Conservation (phyloP, 345 rosid species). For the Citrus hindsii region DNA sequence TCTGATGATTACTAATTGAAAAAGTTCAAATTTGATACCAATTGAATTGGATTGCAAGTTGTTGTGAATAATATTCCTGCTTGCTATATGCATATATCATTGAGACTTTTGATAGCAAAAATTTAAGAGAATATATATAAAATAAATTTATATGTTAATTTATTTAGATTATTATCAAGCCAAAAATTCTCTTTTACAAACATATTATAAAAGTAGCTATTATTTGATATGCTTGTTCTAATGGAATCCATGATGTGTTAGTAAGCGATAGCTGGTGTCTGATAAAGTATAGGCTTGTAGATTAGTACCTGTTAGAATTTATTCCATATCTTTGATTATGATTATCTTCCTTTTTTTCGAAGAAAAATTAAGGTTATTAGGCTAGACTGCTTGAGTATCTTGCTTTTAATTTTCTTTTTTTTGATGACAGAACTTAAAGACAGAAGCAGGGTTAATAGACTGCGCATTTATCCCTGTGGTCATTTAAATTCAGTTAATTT, state of each 20-base stretch:
- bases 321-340: conserved; percentile 20
- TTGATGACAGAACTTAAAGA: conserved; percentile 11
- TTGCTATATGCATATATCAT: neutral
- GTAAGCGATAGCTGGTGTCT: conserved; percentile 16
- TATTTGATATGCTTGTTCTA: neutral
- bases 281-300: conserved; percentile 27
- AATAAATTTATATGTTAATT: too few relatives aligned
- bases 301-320: conserved; percentile 22
- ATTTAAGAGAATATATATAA: neutral
- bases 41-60: neutral
- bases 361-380: neutral
- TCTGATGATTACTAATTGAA: conserved; percentile 12
- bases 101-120: neutral
- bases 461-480: neutral
- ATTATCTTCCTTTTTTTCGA: too few relatives aligned
- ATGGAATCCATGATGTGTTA: conserved; percentile 28
- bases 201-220: neutral
- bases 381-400: too few relatives aligned
- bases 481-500: neutral
- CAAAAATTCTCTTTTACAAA: neutral
- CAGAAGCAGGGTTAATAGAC: neutral
- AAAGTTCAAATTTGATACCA: neutral
- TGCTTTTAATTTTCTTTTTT: neutral
- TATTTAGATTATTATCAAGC: neutral
- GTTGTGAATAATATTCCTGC: neutral